phyloP scores from a whole-genome alignment of 1,284 basidiomycete genomes.

The Boletus subluridellus region DNA sequence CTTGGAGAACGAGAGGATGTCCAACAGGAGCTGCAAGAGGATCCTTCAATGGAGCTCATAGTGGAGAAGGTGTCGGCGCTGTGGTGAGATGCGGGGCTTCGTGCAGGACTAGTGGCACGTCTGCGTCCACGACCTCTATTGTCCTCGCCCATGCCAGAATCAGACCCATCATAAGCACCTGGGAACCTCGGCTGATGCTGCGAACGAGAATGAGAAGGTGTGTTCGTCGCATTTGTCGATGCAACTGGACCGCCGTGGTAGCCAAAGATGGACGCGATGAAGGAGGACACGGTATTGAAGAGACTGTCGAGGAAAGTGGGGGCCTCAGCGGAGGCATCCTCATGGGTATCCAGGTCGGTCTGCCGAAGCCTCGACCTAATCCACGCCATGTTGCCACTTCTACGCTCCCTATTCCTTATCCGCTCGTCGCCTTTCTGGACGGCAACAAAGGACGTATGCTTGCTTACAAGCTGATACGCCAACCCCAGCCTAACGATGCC shows the following conservation, averaged over 20 bases:
- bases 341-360: not conserved
- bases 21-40: conserved; percentile 33
- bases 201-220: not conserved
- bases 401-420: not conserved
- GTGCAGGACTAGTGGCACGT: not conserved
- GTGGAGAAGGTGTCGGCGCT: conserved; percentile 44
- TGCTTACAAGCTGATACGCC: conserved; percentile 50
- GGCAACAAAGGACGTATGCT: conserved; percentile 56
- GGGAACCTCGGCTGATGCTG: conserved; percentile 12
- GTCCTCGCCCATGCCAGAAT: conserved; percentile 4
- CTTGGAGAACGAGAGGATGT: conserved; percentile 33
- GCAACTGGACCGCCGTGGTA: conserved; percentile 1
- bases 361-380: conserved; percentile 15
- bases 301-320: conserved; percentile 23
- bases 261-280: conserved; percentile 20
- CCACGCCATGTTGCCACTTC: conserved; percentile 12
- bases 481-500: conserved; percentile 48
- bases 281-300: conserved; percentile 13
- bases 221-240: not conserved
- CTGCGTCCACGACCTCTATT: not conserved
- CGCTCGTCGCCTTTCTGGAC: conserved; percentile 35
- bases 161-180: conserved; percentile 9
- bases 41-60: conserved; percentile 44
- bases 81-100: conserved; percentile 21
- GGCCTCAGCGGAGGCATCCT: not conserved